Conservation (phyloP, 352 stramenopile genomes). For the Phytopythium montanum region DNA sequence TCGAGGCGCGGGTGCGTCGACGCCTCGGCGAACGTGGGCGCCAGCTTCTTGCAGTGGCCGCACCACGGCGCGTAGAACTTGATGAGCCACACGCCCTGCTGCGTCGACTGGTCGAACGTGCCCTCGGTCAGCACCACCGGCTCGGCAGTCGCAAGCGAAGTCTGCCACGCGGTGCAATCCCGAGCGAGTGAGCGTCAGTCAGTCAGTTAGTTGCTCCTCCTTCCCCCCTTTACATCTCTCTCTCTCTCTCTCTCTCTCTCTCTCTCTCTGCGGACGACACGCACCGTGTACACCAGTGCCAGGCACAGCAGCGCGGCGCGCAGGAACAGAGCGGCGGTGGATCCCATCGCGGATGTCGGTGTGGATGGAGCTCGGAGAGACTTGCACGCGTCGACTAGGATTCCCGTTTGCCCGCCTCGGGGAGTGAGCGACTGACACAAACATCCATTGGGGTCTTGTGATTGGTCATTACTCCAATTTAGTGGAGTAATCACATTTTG, state of each 20-base stretch:
- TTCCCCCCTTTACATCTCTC: no score
- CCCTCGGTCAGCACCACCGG: conserved; percentile 36
- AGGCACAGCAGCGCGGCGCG: conserved; percentile 6
- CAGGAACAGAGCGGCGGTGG: not conserved
- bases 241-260: no score
- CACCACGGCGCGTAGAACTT: conserved; percentile 89
- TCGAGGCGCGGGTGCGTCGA: conserved; percentile 31
- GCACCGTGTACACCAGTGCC: conserved; percentile 1
- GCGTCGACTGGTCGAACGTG: conserved; percentile 60
- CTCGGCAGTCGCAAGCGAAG: conserved; percentile 17
- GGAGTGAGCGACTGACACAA: no score
- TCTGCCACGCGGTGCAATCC: conserved; percentile 7
- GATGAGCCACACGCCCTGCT: conserved; percentile 59
- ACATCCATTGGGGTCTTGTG: no score
- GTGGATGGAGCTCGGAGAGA: not conserved
- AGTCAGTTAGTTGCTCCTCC: no score
- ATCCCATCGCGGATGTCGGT: not conserved
- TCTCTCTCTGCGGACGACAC: not conserved
- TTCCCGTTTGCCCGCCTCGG: no score
- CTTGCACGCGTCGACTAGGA: no score
- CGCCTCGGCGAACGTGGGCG: conserved; percentile 57
- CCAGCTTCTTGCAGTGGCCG: conserved; percentile 80
- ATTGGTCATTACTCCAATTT: no score
- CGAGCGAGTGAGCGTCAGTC: not conserved
- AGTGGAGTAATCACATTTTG: no score